These are phyloP conservation scores for Aspergillus egyptiacus DNA, from an alignment of 495 filamentous ascomycete genomes.

Conservation along the genomic window DNA sequence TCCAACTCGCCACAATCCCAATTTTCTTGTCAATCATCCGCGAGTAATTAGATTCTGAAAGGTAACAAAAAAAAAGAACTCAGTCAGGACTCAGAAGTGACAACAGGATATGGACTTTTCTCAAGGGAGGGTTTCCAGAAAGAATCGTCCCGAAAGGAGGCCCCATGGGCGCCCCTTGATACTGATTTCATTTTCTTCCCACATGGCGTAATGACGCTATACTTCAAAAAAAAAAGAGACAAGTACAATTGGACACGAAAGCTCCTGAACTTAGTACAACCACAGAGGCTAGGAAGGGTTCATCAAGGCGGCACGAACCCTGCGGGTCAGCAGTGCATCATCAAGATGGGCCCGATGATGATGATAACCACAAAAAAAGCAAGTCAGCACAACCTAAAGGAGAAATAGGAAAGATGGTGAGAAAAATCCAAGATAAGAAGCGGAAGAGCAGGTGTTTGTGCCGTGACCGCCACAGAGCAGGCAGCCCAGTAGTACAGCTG, in stretches of 20 bases:
- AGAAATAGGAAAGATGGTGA: slow-evolving; percentile 5
- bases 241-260: too few species aligned
- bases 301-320: background rate
- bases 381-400: slow-evolving; percentile 1
- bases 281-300: slow-evolving; percentile 8
- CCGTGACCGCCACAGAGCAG: slow-evolving; percentile 8
- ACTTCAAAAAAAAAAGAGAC: too few species aligned
- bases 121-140: background rate
- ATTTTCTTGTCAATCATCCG: slow-evolving; percentile 15
- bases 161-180: background rate
- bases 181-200: background rate
- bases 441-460: background rate
- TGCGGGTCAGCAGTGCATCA: slow-evolving; percentile 1
- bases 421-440: background rate
- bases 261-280: too few species aligned
- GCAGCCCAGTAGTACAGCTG: too few species aligned
- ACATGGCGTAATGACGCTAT: background rate
- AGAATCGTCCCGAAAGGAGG: background rate
- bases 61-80: slow-evolving; percentile 1
- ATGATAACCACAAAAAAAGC: slow-evolving; percentile 13
- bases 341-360: slow-evolving; percentile 7
- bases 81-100: background rate
- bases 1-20: slow-evolving; percentile 13
- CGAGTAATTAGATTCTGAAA: too few species aligned
- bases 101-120: too few species aligned